Conservation (phyloP, 768 basidiomycete genomes). For the Strobilomyces dryophilus region DNA sequence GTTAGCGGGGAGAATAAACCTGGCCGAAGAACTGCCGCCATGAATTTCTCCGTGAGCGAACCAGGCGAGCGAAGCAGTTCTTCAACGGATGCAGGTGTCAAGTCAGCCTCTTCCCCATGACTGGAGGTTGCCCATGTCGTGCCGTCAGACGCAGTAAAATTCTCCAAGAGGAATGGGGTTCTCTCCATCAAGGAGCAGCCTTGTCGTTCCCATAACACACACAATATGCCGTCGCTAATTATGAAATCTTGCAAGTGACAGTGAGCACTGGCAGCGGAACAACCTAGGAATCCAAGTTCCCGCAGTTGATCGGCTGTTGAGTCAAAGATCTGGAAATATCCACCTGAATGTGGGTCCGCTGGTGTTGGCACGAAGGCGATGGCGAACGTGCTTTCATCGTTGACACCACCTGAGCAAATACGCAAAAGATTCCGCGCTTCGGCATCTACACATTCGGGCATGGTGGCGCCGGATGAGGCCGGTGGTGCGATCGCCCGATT, state of each 20-base stretch:
- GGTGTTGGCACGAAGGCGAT: slow-evolving; percentile 72
- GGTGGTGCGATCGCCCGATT: slow-evolving; percentile 30
- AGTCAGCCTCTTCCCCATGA: slow-evolving; percentile 68
- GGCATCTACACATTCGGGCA: slow-evolving; percentile 52
- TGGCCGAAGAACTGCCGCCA: slow-evolving; percentile 80
- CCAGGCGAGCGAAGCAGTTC: slow-evolving; percentile 69
- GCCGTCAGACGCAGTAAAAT: slow-evolving; percentile 26
- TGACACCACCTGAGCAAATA: slow-evolving; percentile 47
- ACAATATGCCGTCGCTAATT: slow-evolving; percentile 47
- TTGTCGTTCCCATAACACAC: slow-evolving; percentile 78
- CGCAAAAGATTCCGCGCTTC: slow-evolving; percentile 61
- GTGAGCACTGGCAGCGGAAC: slow-evolving; percentile 55
- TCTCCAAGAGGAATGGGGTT: slow-evolving; percentile 42
- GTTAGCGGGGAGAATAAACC: slow-evolving; percentile 84
- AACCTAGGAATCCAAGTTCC: slow-evolving; percentile 55
- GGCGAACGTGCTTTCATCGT: slow-evolving; percentile 54
- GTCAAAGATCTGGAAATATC: slow-evolving; percentile 70
- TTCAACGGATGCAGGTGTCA: slow-evolving; percentile 85
- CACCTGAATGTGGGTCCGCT: slow-evolving; percentile 61
- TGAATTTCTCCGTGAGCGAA: slow-evolving; percentile 74
- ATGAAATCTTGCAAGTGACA: slow-evolving; percentile 81
- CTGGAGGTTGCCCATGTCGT: slow-evolving; percentile 51
- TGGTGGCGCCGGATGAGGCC: slow-evolving; percentile 29
- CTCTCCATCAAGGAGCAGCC: slow-evolving; percentile 69
- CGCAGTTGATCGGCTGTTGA: slow-evolving; percentile 55